Base-by-base conservation (phyloP, 1,284 basidiomycete species). In the Ceratobasidium sp. region DNA sequence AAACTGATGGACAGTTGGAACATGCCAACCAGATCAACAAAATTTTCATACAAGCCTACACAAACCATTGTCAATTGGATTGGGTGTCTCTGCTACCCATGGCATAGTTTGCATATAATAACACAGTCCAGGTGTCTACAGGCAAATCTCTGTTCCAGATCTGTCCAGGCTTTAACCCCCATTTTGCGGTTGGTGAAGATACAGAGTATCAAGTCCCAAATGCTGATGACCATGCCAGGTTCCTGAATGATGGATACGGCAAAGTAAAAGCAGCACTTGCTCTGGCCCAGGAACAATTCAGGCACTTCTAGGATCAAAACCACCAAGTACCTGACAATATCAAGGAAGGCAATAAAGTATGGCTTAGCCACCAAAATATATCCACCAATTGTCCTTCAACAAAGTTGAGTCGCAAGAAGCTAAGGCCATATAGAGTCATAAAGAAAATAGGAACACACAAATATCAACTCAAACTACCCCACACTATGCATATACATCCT, bases 401-500 rank as follows among this genome's bases (percentile, higher is more conserved):
- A 72, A 81, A 81, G 69, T 72, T 81, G 2, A 76, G 75, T 22
- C 68, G 75, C 27, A 75, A 75, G 62, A 60, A 71, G 10, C 55
- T 76, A 17, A 80, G 81, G 29, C 82, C 80, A 0, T 83, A 76
- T 73, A 65, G 65, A 7, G 75, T 83, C 31, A 52, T 62, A 0
- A 45, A 76, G 35, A 72, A 73, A 20, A 55, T 80, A 12, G 73
- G 75, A n/a, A 43, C 68, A 0, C 50, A 72, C 7, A 73, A 76
- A 0, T 81, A 78, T 70, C 35, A 71, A 45, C 73, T 82, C 15
- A 52, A 78, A 50, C 74, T 83, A 17, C 79, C 82, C 1, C 20
- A 54, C 3, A 34, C 72, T 7, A 65, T 77, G 72, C 69, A 73
- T 62, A 74, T 82, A 2, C 80, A 83, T 70, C 70, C 75, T 2